phyloP scores from a whole-genome alignment of 371 early-diverging fungal species.

The Actinomucor elegans region DNA sequence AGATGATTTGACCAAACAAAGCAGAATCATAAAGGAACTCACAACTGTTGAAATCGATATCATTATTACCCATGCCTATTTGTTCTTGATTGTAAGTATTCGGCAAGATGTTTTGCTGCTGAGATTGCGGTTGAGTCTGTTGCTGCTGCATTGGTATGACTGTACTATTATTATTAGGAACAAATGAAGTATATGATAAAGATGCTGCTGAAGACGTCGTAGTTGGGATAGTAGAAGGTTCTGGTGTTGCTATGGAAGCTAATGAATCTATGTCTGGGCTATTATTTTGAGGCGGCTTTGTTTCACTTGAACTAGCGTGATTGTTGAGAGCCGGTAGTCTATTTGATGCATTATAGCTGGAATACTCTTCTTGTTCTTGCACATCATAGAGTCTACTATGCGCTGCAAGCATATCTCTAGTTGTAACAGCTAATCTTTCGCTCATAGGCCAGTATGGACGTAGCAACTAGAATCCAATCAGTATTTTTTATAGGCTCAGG shows the following conservation, averaged over 20 bases:
- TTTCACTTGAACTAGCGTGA: not conserved
- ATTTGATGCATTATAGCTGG: not conserved
- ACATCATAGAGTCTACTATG: slow-evolving; percentile 42
- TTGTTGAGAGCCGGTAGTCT: not conserved
- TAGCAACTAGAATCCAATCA: not conserved
- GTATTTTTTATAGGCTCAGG: not conserved
- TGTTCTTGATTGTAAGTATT: not conserved
- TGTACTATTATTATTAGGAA: not conserved
- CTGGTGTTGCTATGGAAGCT: not conserved
- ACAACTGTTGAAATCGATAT: slow-evolving; percentile 43
- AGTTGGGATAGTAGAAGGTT: not conserved
- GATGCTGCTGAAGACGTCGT: slow-evolving; percentile 2
- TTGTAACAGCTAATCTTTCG: slow-evolving; percentile 37
- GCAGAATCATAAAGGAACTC: slow-evolving; percentile 43
- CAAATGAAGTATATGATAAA: not conserved
- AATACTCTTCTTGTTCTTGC: slow-evolving; percentile 11
- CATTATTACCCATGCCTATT: not conserved
- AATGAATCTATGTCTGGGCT: slow-evolving; percentile 3
- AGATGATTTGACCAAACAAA: slow-evolving; percentile 49
- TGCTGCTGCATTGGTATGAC: slow-evolving; percentile 6
- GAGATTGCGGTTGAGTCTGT: slow-evolving; percentile 2
- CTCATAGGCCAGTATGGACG: slow-evolving; percentile 49
- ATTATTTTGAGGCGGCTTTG: not conserved
- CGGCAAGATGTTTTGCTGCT: not conserved
- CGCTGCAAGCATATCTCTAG: slow-evolving; percentile 36